phyloP scores from a whole-genome alignment of 2,329 filamentous ascomycete species.

The Westerdykella sp. region DNA sequence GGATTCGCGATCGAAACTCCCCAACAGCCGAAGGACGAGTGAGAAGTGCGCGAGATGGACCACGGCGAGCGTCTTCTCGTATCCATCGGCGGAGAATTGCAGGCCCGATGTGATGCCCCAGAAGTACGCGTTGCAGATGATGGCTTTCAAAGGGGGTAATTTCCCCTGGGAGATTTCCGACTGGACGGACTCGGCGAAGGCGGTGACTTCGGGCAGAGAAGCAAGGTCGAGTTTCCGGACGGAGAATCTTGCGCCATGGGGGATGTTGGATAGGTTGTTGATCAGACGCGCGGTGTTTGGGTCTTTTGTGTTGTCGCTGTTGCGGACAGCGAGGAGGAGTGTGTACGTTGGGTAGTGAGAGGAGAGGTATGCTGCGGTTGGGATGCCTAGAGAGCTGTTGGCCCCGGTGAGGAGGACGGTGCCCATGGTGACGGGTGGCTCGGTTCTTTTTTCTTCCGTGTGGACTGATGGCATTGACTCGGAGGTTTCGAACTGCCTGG shows the following conservation, averaged over 20 bases:
- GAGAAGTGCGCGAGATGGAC: constrained; percentile 17
- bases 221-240: constrained; percentile 16
- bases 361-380: constrained; percentile 13
- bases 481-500: background rate
- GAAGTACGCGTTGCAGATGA: constrained; percentile 20
- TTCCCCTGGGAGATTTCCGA: constrained; percentile 6
- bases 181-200: constrained; percentile 8
- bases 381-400: constrained; percentile 20
- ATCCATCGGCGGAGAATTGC: constrained; percentile 13
- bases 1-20: constrained; percentile 5
- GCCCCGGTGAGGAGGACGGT: constrained; percentile 19
- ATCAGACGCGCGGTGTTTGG: constrained; percentile 14
- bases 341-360: constrained; percentile 9
- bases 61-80: constrained; percentile 13
- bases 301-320: constrained; percentile 10
- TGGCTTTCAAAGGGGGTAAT: constrained; percentile 10
- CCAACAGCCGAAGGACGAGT: constrained; percentile 12
- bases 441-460: background rate
- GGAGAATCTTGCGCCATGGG: constrained; percentile 2
- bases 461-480: background rate
- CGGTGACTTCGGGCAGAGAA: constrained; percentile 7
- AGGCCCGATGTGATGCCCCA: constrained; percentile 12
- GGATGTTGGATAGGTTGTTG: constrained; percentile 7
- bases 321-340: constrained; percentile 15
- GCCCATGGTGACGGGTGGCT: constrained; percentile 1